Base-by-base conservation (phyloP, 2,329 filamentous ascomycete species). In the Leptographium procerum region DNA sequence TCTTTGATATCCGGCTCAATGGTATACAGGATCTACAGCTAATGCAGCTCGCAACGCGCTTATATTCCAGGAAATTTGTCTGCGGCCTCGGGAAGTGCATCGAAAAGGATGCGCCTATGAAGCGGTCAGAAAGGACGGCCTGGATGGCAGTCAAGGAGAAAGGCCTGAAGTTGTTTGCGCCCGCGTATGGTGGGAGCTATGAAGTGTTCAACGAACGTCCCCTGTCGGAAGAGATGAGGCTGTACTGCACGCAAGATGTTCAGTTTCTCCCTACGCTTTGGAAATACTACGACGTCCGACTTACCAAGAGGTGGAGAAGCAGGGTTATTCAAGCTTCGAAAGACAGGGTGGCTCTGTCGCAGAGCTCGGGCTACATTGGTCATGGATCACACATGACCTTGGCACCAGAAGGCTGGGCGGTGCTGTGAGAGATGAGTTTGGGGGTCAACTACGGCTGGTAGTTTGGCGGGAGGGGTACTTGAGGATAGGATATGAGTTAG, bases 201-300 rank as follows among this genome's bases (percentile, higher is more conserved):
- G 68, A 73, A 26, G 72, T 79, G 1, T 82, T 82, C 64, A 73
- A 76, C 60, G 56, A 68, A 51, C 69, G 78, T 0, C 79, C 79
- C 0, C 58, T 82, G 7, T 40, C 60, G 0, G 16, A 62, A 2
- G 72, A 71, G 0, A 69, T 81, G 2, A 58, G 65, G 28, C 11
- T 61, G 0, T 82, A 82, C 65, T 80, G 77, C 62, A 66, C 69
- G 1, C 67, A 74, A n/a, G 78, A 82, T 61, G 73, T 81, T 6
- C 33, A 40, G n/a, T 36, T 26, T n/a, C 51, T 53, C 9, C 51
- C 51, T 3, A n/a, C 14, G 31, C 31, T 53, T 19, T 40, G 31
- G 28, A 8, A 36, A 3, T 11, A 22, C 29, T 53, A 53, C 33
- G 19, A 52, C 29, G 22, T 22, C 22, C 45, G n/a, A 7, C 45